phyloP scores from a whole-genome alignment of 176 grass and related monocot species.

The Carex pumila region DNA sequence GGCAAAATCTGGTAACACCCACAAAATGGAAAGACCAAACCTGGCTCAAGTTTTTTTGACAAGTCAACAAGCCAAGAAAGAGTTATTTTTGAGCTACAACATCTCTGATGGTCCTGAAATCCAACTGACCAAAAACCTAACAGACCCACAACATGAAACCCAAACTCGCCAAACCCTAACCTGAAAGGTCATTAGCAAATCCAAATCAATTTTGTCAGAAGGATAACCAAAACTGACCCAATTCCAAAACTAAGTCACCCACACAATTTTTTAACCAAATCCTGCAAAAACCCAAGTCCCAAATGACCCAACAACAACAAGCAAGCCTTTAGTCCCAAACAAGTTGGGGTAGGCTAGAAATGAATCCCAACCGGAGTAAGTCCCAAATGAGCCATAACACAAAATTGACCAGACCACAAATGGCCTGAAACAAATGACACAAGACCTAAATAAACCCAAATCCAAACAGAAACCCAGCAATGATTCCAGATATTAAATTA shows the following conservation, averaged over 20 bases:
- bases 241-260: not conserved
- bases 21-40: not conserved
- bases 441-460: not conserved
- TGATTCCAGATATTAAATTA: not conserved
- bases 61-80: not conserved
- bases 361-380: no score
- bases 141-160: not conserved
- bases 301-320: not conserved
- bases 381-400: not conserved
- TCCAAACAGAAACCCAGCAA: no score
- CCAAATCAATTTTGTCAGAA: not conserved
- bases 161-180: not conserved
- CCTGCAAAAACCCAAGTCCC: not conserved
- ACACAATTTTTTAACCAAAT: not conserved
- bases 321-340: no score
- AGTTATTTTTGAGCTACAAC: not conserved
- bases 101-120: not conserved
- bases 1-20: not conserved
- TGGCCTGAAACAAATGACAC: no score
- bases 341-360: no score
- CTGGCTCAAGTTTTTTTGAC: not conserved
- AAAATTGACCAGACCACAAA: not conserved
- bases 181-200: not conserved
- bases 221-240: not conserved
- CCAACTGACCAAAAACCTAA: not conserved